phyloP scores from a whole-genome alignment of 352 stramenopile species.

The Phytophthora crassamura region DNA sequence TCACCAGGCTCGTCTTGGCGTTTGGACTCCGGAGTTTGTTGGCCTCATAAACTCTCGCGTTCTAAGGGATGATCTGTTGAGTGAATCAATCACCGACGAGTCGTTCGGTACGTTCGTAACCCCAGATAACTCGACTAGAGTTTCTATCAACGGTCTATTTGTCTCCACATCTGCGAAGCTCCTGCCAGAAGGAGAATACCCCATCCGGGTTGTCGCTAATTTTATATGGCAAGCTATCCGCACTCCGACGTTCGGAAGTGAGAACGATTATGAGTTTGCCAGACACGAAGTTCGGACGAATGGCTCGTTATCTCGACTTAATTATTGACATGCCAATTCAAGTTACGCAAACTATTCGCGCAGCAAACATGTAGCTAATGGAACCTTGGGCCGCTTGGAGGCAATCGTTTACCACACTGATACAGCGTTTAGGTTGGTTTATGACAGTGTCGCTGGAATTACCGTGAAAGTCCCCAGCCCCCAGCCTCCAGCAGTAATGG shows the following conservation, averaged over 20 bases:
- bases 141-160: slow-evolving; percentile 6
- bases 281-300: slow-evolving; percentile 10
- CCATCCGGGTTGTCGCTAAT: slow-evolving; percentile 7
- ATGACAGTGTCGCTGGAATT: not conserved
- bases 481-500: no score
- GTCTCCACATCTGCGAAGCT: not conserved
- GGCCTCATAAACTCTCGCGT: no score
- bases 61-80: no score
- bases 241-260: not conserved
- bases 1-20: no score
- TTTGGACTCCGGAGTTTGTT: no score
- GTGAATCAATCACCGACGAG: no score
- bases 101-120: no score
- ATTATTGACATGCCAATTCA: no score
- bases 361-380: slow-evolving; percentile 18
- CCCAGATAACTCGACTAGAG: slow-evolving; percentile 1
- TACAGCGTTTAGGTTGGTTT: slow-evolving; percentile 5
- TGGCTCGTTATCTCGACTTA: slow-evolving; percentile 9
- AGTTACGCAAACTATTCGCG: slow-evolving; percentile 16
- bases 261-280: not conserved
- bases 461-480: slow-evolving; percentile 7
- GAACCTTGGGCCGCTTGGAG: slow-evolving; percentile 9
- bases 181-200: not conserved
- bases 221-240: not conserved
- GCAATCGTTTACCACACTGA: not conserved